Evolutionary conservation across 2,329 filamentous ascomycete genomes (phyloP).

Genomic region (Fusarium neocosmosporiellum): DNA sequence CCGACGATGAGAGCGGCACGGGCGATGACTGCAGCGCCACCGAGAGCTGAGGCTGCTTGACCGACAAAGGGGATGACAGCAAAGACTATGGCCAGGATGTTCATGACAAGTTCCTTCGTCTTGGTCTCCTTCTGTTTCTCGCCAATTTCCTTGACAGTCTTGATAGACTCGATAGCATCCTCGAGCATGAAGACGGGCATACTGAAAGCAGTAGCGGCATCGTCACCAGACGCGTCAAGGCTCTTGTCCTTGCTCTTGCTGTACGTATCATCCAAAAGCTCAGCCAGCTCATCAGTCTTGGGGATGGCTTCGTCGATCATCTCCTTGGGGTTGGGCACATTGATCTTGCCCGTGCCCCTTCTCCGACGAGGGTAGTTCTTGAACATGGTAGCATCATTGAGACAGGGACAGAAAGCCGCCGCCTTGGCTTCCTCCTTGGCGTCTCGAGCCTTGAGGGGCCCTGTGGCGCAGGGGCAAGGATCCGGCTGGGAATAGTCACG

Average conservation of each 20-base stretch:
- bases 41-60: neutral
- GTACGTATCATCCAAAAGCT: neutral
- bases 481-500: neutral
- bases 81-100: slow-evolving; percentile 46
- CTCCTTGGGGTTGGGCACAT: slow-evolving; percentile 11
- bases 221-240: neutral
- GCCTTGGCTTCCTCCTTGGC: neutral
- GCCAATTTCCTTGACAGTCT: slow-evolving; percentile 40
- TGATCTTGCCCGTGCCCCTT: slow-evolving; percentile 15
- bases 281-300: neutral
- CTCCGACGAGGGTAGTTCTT: neutral
- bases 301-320: slow-evolving; percentile 12
- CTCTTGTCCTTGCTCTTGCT: neutral
- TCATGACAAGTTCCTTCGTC: slow-evolving; percentile 37
- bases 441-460: neutral
- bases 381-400: neutral
- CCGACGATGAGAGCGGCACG: slow-evolving; percentile 26
- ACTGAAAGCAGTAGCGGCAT: slow-evolving; percentile 2
- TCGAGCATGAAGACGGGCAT: slow-evolving; percentile 27
- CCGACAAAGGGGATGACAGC: neutral
- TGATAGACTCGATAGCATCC: slow-evolving; percentile 41
- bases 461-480: neutral
- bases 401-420: neutral
- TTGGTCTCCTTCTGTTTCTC: slow-evolving; percentile 35
- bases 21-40: slow-evolving; percentile 8